These are phyloP conservation scores for Cephaloascus fragrans DNA, from an alignment of 805 yeast genomes.

Conservation along the genomic window DNA sequence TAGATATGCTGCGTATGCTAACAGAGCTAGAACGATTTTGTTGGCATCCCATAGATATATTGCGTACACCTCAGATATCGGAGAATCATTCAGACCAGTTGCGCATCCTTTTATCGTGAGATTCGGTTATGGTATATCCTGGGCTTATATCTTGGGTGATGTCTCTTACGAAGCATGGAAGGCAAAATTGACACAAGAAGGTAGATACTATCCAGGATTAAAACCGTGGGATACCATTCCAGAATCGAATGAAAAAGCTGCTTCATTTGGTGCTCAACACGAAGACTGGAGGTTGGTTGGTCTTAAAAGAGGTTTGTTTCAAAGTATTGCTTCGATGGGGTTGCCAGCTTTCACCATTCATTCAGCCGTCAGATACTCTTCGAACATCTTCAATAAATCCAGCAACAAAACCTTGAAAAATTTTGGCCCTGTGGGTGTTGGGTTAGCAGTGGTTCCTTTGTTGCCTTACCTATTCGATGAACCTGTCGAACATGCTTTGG, in stretches of 20 bases:
- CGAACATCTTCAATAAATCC: slow-evolving; percentile 48
- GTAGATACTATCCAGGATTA: slow-evolving; percentile 48
- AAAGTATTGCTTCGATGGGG: slow-evolving; percentile 77
- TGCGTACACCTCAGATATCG: slow-evolving; percentile 81
- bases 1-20: slow-evolving; percentile 80
- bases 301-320: slow-evolving; percentile 69
- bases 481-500: slow-evolving; percentile 68
- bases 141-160: slow-evolving; percentile 71
- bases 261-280: slow-evolving; percentile 21
- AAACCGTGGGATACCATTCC: slow-evolving; percentile 59
- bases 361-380: slow-evolving; percentile 62
- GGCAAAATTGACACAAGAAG: slow-evolving; percentile 55
- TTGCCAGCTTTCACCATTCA: slow-evolving; percentile 83
- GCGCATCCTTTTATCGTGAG: slow-evolving; percentile 61
- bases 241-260: slow-evolving; percentile 20
- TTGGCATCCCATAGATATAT: slow-evolving; percentile 71
- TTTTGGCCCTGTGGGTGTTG: slow-evolving; percentile 74
- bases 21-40: slow-evolving; percentile 60
- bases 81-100: slow-evolving; percentile 79
- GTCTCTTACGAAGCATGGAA: slow-evolving; percentile 68
- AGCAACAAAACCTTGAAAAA: slow-evolving; percentile 37
- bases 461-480: slow-evolving; percentile 75
- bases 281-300: slow-evolving; percentile 61
- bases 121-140: slow-evolving; percentile 62
- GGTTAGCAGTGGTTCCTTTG: slow-evolving; percentile 67